These are phyloP conservation scores for Cotoneaster glaucophyllus DNA, from an alignment of 306 rosid genomes.

Conservation along the genomic window DNA sequence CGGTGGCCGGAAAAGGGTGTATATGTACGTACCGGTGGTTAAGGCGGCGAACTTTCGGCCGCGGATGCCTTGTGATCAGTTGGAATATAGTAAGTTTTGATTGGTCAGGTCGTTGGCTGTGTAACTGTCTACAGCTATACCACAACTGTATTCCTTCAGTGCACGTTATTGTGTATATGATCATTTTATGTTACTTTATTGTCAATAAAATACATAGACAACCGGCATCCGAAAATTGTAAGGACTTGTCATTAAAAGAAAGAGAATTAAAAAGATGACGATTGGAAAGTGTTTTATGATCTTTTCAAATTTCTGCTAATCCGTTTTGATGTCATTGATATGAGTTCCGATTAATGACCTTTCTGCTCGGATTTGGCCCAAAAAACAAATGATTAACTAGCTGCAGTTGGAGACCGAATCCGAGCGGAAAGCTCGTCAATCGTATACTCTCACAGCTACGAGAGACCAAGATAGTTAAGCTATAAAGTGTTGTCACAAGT, in stretches of 20 bases:
- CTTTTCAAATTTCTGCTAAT: neutral
- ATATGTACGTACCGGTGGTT: neutral
- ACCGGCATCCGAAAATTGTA: neutral
- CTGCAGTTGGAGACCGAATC: no score
- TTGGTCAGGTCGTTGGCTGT: neutral
- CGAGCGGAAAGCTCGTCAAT: no score
- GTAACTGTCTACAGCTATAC: neutral
- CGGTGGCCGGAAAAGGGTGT: constrained; percentile 10
- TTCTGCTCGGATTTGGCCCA: no score
- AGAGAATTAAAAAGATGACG: neutral
- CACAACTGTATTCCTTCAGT: neutral
- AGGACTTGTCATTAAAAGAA: neutral
- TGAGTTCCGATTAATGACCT: neutral
- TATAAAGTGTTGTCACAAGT: neutral
- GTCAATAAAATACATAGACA: neutral
- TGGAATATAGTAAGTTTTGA: neutral
- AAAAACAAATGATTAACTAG: no score
- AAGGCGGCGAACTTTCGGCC: constrained; percentile 14
- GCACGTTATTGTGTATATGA: neutral
- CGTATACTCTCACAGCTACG: no score
- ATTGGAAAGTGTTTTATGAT: neutral
- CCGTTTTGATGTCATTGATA: neutral
- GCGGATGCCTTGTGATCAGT: constrained; percentile 1
- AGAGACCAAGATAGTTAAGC: no score
- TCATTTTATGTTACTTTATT: neutral